These are phyloP conservation scores for Daldinia caldariorum DNA, from an alignment of 495 filamentous ascomycete genomes.

Conservation along the genomic window DNA sequence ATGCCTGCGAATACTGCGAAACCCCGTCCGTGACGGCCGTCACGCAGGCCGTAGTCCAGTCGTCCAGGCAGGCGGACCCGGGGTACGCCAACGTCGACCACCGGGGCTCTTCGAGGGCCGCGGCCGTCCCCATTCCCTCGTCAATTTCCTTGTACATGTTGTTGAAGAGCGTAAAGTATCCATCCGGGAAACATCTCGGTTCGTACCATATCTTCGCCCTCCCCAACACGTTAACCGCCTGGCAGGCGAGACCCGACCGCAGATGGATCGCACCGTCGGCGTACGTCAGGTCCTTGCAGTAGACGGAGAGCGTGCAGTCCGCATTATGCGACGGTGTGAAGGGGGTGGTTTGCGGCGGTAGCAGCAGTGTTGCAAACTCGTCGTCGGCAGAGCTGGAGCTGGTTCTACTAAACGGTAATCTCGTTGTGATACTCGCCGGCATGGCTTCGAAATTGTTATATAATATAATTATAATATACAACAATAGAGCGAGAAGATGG, in stretches of 20 bases:
- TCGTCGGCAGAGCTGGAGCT: not conserved
- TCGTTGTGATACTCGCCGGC: not conserved
- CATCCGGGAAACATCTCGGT: slow-evolving; percentile 1
- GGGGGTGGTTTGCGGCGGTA: slow-evolving; percentile 16
- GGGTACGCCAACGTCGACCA: slow-evolving; percentile 10
- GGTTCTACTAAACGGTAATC: not conserved
- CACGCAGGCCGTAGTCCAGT: slow-evolving; percentile 17
- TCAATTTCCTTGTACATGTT: not conserved
- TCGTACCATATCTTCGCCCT: not conserved
- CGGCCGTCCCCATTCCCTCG: not conserved
- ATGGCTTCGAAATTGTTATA: not conserved
- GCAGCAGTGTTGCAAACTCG: not conserved
- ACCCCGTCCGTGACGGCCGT: not conserved
- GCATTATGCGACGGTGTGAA: slow-evolving; percentile 8
- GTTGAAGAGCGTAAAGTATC: slow-evolving; percentile 16
- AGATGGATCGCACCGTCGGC: not conserved
- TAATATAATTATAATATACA: no score
- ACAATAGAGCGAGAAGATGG: not conserved
- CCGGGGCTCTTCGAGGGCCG: not conserved
- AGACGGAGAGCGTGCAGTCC: slow-evolving; percentile 15
- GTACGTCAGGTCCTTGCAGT: slow-evolving; percentile 15
- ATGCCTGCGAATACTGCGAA: slow-evolving; percentile 4
- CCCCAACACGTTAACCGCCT: not conserved
- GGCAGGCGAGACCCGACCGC: not conserved
- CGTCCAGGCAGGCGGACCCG: slow-evolving; percentile 16